Percentiles rank a stretch among this genome's conserved stretches.
Conservation (phyloP, 345 rosid species). For the Laguncularia racemosa region DNA sequence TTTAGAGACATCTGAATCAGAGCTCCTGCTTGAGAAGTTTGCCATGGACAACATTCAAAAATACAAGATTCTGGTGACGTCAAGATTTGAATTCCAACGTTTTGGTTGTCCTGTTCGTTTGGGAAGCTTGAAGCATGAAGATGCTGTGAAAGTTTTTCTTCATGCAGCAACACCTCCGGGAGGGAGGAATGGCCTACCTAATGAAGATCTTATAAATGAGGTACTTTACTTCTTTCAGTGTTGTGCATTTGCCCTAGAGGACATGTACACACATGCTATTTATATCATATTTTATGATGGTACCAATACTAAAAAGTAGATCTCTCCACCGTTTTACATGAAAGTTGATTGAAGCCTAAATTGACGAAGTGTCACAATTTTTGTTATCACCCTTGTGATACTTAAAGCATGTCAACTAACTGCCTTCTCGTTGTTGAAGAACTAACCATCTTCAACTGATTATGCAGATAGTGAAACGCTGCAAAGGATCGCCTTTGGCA, state of each 20-base stretch:
- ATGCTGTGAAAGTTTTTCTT: slow-evolving; percentile 36
- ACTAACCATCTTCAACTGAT: neutral
- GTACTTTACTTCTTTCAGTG: slow-evolving; percentile 9
- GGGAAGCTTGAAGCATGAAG: slow-evolving; percentile 24
- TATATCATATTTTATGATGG: neutral
- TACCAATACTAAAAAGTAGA: too few species aligned
- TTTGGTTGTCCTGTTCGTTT: slow-evolving; percentile 21
- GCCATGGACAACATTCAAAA: slow-evolving; percentile 5
- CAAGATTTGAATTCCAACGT: slow-evolving; percentile 35
- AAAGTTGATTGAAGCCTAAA: too few species aligned
- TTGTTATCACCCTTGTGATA: too few species aligned
- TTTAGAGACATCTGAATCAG: slow-evolving; percentile 18
- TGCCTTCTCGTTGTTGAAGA: neutral
- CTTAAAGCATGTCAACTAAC: neutral
- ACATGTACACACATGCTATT: neutral
- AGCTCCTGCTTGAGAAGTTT: slow-evolving; percentile 23
- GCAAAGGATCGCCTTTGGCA: slow-evolving; percentile 54
- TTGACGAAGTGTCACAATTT: too few species aligned
- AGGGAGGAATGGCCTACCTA: slow-evolving; percentile 4
- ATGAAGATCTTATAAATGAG: slow-evolving; percentile 25
- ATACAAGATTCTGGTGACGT: slow-evolving; percentile 57
- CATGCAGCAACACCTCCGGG: slow-evolving; percentile 12
- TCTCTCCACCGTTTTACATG: too few species aligned
- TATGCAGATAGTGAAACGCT: slow-evolving; percentile 40
- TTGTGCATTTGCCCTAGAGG: too few species aligned